A percentile compares a stretch with the other conserved stretches of the same genome.
Evolutionary conservation across 179 eudicot species (phyloP).

Genomic region (Heliamphora pulchella): DNA sequence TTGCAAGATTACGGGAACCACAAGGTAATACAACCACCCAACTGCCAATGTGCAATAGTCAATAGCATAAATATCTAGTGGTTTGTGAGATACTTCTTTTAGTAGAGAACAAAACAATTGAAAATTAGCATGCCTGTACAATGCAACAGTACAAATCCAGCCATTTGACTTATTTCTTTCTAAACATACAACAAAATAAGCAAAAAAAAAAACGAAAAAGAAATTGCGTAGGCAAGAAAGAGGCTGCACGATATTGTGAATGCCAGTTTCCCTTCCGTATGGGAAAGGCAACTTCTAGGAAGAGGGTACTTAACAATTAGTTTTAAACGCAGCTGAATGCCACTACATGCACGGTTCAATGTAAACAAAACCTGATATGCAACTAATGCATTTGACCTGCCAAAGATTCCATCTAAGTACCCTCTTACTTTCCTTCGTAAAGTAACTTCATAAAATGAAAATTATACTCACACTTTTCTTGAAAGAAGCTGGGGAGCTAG

Average conservation of each 20-base stretch:
- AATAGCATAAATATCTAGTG: not conserved
- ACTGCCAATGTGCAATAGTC: conserved; percentile 31
- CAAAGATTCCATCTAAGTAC: not conserved
- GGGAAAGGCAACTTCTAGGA: too few relatives aligned
- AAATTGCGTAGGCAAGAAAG: not conserved
- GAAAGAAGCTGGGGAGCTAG: conserved; percentile 80
- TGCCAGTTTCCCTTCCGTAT: not conserved
- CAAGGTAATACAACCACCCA: conserved; percentile 83
- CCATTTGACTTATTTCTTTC: not conserved
- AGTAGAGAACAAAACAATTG: conserved; percentile 1
- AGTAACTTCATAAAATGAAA: conserved; percentile 1
- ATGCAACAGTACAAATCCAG: not conserved
- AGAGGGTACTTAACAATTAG: too few relatives aligned
- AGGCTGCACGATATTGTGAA: not conserved
- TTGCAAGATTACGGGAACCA: conserved; percentile 65
- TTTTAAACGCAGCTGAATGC: not conserved
- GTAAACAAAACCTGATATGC: not conserved
- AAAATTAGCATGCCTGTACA: not conserved
- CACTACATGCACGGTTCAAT: not conserved
- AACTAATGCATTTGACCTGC: not conserved
- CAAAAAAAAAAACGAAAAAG: not conserved
- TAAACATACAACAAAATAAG: not conserved
- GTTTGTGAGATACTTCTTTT: not conserved
- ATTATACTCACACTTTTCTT: conserved; percentile 71
- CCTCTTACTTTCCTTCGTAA: not conserved